Percentiles rank a stretch among this genome's conserved stretches.
These are phyloP conservation scores for Mycena filopes DNA, from an alignment of 768 basidiomycete species.

Conservation along the genomic window DNA sequence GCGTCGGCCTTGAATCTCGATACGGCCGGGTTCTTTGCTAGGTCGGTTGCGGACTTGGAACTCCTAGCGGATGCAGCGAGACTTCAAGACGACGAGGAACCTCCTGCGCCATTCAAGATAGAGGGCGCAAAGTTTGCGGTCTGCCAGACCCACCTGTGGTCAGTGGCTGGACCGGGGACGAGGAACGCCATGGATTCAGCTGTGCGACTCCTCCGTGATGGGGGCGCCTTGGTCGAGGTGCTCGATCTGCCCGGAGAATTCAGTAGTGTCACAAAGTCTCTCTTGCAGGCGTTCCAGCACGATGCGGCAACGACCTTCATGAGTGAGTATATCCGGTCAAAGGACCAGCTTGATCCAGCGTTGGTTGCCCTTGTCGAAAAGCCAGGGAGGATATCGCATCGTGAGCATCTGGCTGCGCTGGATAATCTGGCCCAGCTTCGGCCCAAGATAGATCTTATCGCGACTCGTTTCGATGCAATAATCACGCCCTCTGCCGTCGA, in stretches of 20 bases:
- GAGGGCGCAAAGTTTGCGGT: conserved; percentile 26
- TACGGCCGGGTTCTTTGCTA: conserved; percentile 32
- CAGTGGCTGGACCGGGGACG: conserved; percentile 29
- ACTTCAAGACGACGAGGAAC: conserved; percentile 28
- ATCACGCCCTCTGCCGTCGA: conserved; percentile 26
- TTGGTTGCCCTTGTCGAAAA: conserved; percentile 31
- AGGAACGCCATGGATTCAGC: conserved; percentile 24
- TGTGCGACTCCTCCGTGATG: conserved; percentile 22
- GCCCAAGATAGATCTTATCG: conserved; percentile 29
- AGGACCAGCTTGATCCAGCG: conserved; percentile 25
- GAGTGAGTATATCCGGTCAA: conserved; percentile 26
- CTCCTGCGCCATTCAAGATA: conserved; percentile 9
- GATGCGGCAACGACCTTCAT: conserved; percentile 25
- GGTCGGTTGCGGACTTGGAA: conserved; percentile 29
- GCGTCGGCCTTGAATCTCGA: conserved; percentile 32
- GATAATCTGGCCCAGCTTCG: conserved; percentile 31
- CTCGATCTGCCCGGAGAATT: conserved; percentile 32
- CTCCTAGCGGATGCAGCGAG: conserved; percentile 30
- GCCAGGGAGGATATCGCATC: conserved; percentile 5
- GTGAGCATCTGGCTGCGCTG: conserved; percentile 24
- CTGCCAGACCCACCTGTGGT: conserved; percentile 34
- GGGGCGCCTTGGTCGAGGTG: conserved; percentile 30
- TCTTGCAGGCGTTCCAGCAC: conserved; percentile 12
- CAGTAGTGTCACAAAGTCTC: conserved; percentile 5
- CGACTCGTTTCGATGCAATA: conserved; percentile 27